Percentiles rank a stretch among this genome's conserved stretches.
phyloP scores from a whole-genome alignment of 1,139 yeast species.

The Debaryomyces coudertii region DNA sequence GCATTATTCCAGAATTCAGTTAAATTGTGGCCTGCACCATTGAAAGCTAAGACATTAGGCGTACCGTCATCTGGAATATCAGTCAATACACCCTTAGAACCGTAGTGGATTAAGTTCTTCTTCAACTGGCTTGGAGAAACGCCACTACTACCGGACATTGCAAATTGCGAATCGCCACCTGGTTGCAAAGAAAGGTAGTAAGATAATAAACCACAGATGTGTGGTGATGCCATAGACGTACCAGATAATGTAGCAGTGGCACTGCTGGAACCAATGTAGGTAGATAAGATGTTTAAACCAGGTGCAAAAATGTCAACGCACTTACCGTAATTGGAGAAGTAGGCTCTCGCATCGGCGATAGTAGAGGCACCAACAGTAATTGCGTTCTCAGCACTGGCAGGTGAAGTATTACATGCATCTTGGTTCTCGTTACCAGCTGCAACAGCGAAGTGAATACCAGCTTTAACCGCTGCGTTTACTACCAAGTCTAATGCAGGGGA shows the following conservation, averaged over 20 bases:
- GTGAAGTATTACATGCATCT: conserved; percentile 84
- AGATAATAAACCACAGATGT: conserved; percentile 86
- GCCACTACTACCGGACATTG: conserved; percentile 55
- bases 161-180: conserved; percentile 72
- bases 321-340: conserved; percentile 79
- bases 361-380: conserved; percentile 86
- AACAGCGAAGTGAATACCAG: conserved; percentile 82
- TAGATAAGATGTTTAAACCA: conserved; percentile 77
- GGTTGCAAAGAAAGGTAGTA: conserved; percentile 94
- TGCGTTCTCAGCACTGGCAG: conserved; percentile 76
- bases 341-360: conserved; percentile 72
- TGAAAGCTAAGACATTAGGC: conserved; percentile 86
- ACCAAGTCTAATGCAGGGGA: conserved; percentile 82
- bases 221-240: conserved; percentile 99
- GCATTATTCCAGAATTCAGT: conserved; percentile 64
- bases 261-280: conserved; percentile 87
- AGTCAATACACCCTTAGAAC: conserved; percentile 67
- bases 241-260: conserved; percentile 95
- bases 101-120: conserved; percentile 80
- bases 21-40: conserved; percentile 89
- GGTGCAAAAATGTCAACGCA: conserved; percentile 89
- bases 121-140: conserved; percentile 86
- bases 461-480: conserved; percentile 79
- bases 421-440: conserved; percentile 89
- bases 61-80: conserved; percentile 76